These are phyloP conservation scores for Ceratocystis cacaofunesta DNA, from an alignment of 2,329 filamentous ascomycete genomes.

Conservation along the genomic window DNA sequence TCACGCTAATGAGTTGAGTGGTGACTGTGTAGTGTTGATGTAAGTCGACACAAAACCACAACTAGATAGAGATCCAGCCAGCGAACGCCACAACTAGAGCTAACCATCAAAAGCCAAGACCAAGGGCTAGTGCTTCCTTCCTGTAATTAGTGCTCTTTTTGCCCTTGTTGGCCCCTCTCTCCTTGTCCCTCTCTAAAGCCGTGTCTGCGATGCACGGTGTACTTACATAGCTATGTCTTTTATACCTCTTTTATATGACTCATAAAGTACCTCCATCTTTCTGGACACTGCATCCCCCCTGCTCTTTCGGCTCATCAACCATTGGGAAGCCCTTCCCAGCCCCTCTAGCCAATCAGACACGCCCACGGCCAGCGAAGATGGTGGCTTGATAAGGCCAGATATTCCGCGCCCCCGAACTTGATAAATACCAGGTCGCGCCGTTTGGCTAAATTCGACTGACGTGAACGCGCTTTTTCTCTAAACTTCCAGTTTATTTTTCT, in stretches of 20 bases:
- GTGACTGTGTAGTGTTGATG: background rate
- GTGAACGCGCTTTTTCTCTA: conserved; percentile 19
- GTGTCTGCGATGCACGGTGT: conserved; percentile 6
- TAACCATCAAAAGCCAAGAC: background rate
- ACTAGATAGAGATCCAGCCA: background rate
- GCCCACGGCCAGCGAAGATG: conserved; percentile 4
- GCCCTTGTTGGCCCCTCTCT: background rate
- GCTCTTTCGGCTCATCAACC: background rate
- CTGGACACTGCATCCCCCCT: conserved; percentile 3
- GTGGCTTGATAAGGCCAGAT: conserved; percentile 17
- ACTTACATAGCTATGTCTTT: background rate
- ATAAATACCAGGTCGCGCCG: conserved; percentile 20
- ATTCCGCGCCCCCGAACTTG: conserved; percentile 17
- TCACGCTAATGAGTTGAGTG: background rate
- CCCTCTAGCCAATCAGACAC: conserved; percentile 13
- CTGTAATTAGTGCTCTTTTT: conserved; percentile 1
- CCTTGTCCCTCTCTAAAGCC: background rate
- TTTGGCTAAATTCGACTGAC: conserved; percentile 17
- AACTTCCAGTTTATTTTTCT: conserved; percentile 14
- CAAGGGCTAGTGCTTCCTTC: background rate
- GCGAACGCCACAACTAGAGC: background rate
- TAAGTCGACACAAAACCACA: background rate
- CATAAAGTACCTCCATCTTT: conserved; percentile 8
- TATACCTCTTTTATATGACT: conserved; percentile 8
- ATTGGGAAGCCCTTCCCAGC: background rate